Conservation (phyloP, 306 rosid genomes). For the Acacia acuminata region DNA sequence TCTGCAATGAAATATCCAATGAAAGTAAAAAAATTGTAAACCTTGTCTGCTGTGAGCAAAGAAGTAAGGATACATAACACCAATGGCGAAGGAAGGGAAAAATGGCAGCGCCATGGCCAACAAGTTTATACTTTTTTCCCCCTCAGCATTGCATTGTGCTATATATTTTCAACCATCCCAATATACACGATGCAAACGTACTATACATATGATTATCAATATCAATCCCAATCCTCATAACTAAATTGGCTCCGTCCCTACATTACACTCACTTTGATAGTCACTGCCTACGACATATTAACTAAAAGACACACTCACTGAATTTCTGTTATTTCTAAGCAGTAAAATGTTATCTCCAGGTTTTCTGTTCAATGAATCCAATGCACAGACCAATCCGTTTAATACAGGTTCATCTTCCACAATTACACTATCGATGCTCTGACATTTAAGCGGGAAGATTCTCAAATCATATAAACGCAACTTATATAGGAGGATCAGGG, state of each 20-base stretch:
- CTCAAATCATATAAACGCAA: not conserved
- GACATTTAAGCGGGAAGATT: not conserved
- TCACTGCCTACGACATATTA: not conserved
- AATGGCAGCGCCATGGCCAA: not conserved
- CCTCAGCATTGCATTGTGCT: not conserved
- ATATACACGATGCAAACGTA: not conserved
- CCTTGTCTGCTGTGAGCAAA: not conserved
- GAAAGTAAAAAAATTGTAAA: not conserved
- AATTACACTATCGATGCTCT: not conserved
- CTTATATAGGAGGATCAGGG: not conserved
- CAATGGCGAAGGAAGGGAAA: not conserved
- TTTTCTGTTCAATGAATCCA: not conserved
- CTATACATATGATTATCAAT: not conserved
- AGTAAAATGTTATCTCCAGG: not conserved
- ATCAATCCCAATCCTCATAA: not conserved
- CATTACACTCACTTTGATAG: not conserved
- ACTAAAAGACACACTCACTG: not conserved
- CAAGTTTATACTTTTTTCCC: not conserved
- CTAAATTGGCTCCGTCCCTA: not conserved
- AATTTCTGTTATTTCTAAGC: not conserved
- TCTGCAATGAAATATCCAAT: not conserved
- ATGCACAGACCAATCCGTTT: not conserved
- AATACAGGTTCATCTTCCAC: not conserved
- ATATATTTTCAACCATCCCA: not conserved
- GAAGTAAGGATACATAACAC: not conserved